Evolutionary conservation across 352 stramenopile species (phyloP).

Genomic region (Phytophthora idaei): DNA sequence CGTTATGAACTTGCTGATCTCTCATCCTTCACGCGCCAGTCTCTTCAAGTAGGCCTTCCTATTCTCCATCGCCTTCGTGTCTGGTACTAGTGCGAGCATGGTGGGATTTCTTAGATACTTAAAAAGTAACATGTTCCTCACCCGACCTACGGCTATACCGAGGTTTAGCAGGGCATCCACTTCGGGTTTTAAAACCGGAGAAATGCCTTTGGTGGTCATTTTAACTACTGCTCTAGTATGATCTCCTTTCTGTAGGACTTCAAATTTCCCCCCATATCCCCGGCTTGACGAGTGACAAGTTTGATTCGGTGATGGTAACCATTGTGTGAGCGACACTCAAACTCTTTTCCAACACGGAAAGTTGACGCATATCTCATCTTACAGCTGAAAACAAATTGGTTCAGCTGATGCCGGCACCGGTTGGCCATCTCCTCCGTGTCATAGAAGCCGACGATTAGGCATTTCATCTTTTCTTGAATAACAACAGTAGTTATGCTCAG

Average conservation of each 20-base stretch:
- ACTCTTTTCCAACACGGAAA: not conserved
- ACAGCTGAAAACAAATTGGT: not conserved
- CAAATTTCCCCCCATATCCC: not conserved
- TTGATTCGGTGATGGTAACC: not conserved
- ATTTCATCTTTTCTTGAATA: not conserved
- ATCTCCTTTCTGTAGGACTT: slow-evolving; percentile 9
- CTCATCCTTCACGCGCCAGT: slow-evolving; percentile 1
- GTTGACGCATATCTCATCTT: not conserved
- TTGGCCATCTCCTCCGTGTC: not conserved
- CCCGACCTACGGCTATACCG: slow-evolving; percentile 4
- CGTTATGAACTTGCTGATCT: slow-evolving; percentile 7
- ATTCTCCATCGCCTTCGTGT: slow-evolving; percentile 12
- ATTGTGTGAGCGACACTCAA: not conserved
- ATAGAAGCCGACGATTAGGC: not conserved
- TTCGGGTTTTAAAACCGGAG: slow-evolving; percentile 4
- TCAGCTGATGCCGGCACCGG: not conserved
- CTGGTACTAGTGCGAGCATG: slow-evolving; percentile 1
- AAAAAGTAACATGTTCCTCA: slow-evolving; percentile 9
- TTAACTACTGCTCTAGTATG: not conserved
- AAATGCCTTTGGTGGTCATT: not conserved
- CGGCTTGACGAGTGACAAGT: not conserved
- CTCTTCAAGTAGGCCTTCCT: slow-evolving; percentile 4
- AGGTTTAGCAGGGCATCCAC: slow-evolving; percentile 14
- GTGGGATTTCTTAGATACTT: slow-evolving; percentile 6
- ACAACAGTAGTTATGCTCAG: not conserved